phyloP scores from a whole-genome alignment of 1,284 basidiomycete species.

The Austroboletus niveus region DNA sequence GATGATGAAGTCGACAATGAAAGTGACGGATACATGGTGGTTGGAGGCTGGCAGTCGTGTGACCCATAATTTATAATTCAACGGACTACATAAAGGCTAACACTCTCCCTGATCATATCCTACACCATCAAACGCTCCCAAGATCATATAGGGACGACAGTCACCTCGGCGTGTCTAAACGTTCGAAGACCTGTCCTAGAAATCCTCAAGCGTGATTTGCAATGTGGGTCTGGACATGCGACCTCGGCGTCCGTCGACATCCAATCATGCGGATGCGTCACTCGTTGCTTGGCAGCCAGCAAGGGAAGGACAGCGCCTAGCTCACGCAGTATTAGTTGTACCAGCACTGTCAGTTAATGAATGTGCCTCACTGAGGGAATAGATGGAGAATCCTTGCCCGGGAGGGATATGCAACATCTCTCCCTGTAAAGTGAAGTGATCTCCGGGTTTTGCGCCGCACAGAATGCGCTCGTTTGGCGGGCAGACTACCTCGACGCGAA shows the following conservation, averaged over 20 bases:
- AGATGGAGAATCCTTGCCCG: conserved; percentile 63
- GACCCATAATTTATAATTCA: not conserved
- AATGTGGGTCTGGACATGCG: conserved; percentile 64
- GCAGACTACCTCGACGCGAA: conserved; percentile 57
- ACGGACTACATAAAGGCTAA: too few relatives aligned
- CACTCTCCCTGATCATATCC: not conserved
- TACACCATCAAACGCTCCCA: too few relatives aligned
- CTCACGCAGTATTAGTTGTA: not conserved
- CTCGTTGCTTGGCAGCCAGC: conserved; percentile 61
- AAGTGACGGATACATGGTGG: not conserved
- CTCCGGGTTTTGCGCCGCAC: conserved; percentile 61
- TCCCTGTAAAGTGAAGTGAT: conserved; percentile 58
- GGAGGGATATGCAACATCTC: conserved; percentile 61
- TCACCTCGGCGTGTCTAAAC: conserved; percentile 54
- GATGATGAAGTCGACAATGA: conserved; percentile 15
- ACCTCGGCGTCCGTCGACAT: conserved; percentile 64
- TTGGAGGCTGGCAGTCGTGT: conserved; percentile 5
- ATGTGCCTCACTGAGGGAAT: conserved; percentile 49
- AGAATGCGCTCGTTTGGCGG: conserved; percentile 52
- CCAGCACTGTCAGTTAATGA: too few relatives aligned
- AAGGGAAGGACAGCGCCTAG: conserved; percentile 59
- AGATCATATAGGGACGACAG: conserved; percentile 39
- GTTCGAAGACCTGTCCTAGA: conserved; percentile 46
- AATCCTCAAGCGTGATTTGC: conserved; percentile 55
- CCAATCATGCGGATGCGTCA: conserved; percentile 56